Evolutionary conservation across 2,329 filamentous ascomycete genomes (phyloP), one percentile per base, ranked within the genome.

Genomic region (Ophiostoma populinum): DNA sequence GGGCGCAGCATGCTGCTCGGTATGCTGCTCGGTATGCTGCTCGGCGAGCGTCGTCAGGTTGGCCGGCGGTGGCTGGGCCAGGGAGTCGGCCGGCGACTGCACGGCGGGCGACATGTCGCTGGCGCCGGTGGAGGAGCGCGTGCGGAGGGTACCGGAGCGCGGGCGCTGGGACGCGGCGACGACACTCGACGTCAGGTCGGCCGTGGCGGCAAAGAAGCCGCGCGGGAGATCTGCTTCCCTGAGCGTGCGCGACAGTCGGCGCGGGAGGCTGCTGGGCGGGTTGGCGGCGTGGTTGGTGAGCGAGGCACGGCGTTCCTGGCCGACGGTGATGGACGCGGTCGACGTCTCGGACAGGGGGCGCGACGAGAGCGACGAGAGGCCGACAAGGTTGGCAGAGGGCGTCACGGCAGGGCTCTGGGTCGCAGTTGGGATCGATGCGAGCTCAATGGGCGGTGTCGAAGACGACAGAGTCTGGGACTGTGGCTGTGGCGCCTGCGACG

Each of bases 141-240:
- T 37, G 32, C 38, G 38, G 5, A 17, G 26, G 1, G 36, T 40
- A 32, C 36, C 29, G 3, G 41, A 38, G 18, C 39, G 36, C 12
- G 40, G 31, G 8, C 33, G 35, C 5, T 39, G 32, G 10, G 31
- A 18, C 13, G 30, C 31, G 22, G 32, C 24, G 13, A 51, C 31
- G 7, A 60, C 49, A 7, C 58, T 55, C 5, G 61, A 60, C 10
- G 58, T 58, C 35, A 65, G 55, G 22, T 56, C 52, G 25, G 61
- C 56, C 0, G 61, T 62, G 12, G 61, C 62, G 11, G 62, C 57
- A 40, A 59, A 56, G 45, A 67, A 63, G 9, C 62, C 62, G 32
- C 52, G 53, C 2, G 61, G 64, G 9, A 59, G 51, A 10, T 55
- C 56, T 5, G 63, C 66, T 31, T 61, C 55, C 36, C 56, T 54